These are phyloP conservation scores for Melanogaster broomeanus DNA, from an alignment of 768 basidiomycete genomes.

Conservation along the genomic window DNA sequence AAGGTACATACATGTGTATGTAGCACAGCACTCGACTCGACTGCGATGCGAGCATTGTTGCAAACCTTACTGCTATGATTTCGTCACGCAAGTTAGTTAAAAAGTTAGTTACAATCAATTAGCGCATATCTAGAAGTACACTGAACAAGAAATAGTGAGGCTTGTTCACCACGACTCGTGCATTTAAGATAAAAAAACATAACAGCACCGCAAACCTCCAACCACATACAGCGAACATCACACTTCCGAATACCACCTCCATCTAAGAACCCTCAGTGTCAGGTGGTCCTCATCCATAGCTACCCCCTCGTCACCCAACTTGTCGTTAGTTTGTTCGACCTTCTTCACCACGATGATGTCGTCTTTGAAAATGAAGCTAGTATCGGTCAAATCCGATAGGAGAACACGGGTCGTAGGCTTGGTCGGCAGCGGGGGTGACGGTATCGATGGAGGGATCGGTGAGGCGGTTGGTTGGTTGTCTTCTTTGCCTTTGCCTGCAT, in stretches of 20 bases:
- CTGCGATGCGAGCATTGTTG: no score
- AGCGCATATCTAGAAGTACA: no score
- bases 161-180: no score
- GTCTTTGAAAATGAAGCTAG: slow-evolving; percentile 24
- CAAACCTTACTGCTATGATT: no score
- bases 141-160: no score
- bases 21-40: no score
- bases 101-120: no score
- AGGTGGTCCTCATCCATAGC: slow-evolving; percentile 16
- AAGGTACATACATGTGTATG: no score
- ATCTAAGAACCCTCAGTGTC: slow-evolving; percentile 27
- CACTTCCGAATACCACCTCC: slow-evolving; percentile 21
- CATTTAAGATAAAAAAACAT: not conserved
- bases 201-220: not conserved
- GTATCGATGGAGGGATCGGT: slow-evolving; percentile 1
- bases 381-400: slow-evolving; percentile 17
- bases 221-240: not conserved
- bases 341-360: slow-evolving; percentile 18
- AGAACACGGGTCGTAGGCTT: slow-evolving; percentile 10
- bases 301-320: slow-evolving; percentile 11
- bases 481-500: not conserved
- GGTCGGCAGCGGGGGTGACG: not conserved
- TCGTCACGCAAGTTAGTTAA: no score
- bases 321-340: not conserved
- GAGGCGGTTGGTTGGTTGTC: not conserved